Evolutionary conservation across 2,329 filamentous ascomycete species (phyloP), one percentile per base, ranked within the genome.

Genomic region (Phialophora chinensis): DNA sequence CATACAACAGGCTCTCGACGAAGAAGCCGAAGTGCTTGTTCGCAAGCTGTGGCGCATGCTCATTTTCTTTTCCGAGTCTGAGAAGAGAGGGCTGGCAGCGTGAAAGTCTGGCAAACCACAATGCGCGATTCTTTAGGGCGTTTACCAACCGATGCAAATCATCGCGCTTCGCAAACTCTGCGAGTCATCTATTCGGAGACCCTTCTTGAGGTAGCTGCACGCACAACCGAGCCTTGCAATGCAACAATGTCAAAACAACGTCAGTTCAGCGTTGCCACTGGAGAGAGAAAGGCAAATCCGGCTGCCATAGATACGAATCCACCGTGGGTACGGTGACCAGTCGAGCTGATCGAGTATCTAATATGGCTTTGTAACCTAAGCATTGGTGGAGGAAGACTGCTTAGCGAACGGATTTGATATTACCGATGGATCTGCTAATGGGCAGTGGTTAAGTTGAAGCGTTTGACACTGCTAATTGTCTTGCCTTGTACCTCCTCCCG

Each of bases 41-140:
- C 96, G 92, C 86, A 98, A 97, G 82, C 86, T 99, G 42, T 99
- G 95, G 95, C 88, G 94, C 59, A 96, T 98, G 92, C 89, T 97
- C 65, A 96, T 98, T 74, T 98, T 97, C 87, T 97, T 94, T 75
- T 95, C 92, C 5, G 94, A 98, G 79, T 91, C 90, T 75, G 94
- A 97, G 85, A 96, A 95, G 82, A 85, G 93, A 69, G 93, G 93
- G 1, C 82, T 97, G 67, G 90, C 90, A 23, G 87, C 88, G 58
- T 92, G 52, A 61, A 23, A 23, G 47, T 20, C 49, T 52, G 23
- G 20, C 17, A n/a, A n/a, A n/a, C 38, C n/a, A 44, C 38, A 44
- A 44, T 8, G 17, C 38, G 14, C 14, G 14, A n/a, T 44, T 44
- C 17, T 44, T 44, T 17, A n/a, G 38, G 38, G 14, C 38, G 38